Conservation (phyloP, 805 yeast genomes). For the Candida taoyuanica region DNA sequence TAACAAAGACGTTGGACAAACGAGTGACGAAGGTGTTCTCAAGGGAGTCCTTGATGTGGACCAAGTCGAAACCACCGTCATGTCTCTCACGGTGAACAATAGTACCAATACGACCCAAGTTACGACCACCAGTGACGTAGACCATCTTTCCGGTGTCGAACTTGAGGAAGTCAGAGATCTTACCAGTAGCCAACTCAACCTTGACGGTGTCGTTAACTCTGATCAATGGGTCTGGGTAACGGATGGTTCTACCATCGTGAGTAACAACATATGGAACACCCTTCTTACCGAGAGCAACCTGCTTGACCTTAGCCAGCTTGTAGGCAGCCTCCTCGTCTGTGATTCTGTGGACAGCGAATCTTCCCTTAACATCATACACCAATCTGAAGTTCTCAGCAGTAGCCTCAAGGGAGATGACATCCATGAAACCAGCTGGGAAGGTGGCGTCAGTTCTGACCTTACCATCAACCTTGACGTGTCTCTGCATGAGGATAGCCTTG, state of each 20-base stretch:
- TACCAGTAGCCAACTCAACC: conserved; percentile 94
- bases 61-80: conserved; percentile 97
- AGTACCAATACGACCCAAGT: conserved; percentile 97
- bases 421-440: conserved; percentile 99
- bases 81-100: conserved; percentile 95
- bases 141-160: conserved; percentile 90
- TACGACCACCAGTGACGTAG: conserved; percentile 97
- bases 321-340: conserved; percentile 97
- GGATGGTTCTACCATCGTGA: conserved; percentile 99
- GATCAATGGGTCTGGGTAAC: conserved; percentile 98
- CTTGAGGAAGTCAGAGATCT: conserved; percentile 83
- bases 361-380: conserved; percentile 97
- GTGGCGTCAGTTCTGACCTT: conserved; percentile 99
- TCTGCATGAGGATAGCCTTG: conserved; percentile 96
- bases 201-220: conserved; percentile 97
- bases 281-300: conserved; percentile 97
- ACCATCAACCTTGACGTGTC: conserved; percentile 97
- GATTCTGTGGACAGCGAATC: conserved; percentile 99
- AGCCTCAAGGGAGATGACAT: conserved; percentile 94
- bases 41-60: conserved; percentile 91
- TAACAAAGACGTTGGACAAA: conserved; percentile 86
- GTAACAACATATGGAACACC: conserved; percentile 98
- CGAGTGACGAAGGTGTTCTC: conserved; percentile 96
- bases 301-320: conserved; percentile 98
- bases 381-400: conserved; percentile 99